Percentiles rank a stretch among this genome's conserved stretches.
Conservation (phyloP, 2,329 filamentous ascomycete species). For the Apiospora aurea region DNA sequence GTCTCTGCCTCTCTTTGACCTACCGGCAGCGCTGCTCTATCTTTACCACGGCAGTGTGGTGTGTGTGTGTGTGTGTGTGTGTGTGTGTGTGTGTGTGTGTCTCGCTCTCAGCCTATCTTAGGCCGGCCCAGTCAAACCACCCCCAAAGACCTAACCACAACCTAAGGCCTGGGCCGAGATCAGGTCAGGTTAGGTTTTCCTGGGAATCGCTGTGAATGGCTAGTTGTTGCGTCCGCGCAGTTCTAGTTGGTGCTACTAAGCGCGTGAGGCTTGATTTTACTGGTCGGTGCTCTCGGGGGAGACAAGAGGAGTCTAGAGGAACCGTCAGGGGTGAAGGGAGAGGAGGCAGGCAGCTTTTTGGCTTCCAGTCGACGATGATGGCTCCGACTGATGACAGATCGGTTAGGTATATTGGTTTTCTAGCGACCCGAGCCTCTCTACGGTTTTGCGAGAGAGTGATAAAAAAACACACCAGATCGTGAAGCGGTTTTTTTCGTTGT, state of each 20-base stretch:
- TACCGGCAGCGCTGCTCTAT: constrained; percentile 5
- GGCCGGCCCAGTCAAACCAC: constrained; percentile 13
- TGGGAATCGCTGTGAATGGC: constrained; percentile 18
- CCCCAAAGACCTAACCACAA: constrained; percentile 19
- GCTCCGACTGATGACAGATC: neutral
- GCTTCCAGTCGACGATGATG: neutral
- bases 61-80: constrained; percentile 13
- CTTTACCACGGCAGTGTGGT: constrained; percentile 8
- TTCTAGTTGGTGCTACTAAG: constrained; percentile 22
- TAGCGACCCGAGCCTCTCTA: neutral
- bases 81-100: constrained; percentile 13
- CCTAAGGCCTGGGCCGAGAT: constrained; percentile 19
- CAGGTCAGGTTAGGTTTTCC: constrained; percentile 21
- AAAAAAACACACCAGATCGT: neutral
- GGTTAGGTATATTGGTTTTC: neutral
- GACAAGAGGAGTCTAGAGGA: constrained; percentile 20
- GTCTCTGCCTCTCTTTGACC: constrained; percentile 8
- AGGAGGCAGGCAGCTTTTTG: neutral
- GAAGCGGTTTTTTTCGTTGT: neutral
- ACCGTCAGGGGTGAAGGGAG: neutral
- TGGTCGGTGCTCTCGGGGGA: constrained; percentile 5
- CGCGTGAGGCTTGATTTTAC: constrained; percentile 20
- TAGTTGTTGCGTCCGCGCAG: constrained; percentile 18
- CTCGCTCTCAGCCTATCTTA: constrained; percentile 19
- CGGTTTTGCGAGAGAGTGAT: neutral